These are phyloP conservation scores for Skeletonema grethae DNA, from an alignment of 108 stramenopile species.

Conservation along the genomic window DNA sequence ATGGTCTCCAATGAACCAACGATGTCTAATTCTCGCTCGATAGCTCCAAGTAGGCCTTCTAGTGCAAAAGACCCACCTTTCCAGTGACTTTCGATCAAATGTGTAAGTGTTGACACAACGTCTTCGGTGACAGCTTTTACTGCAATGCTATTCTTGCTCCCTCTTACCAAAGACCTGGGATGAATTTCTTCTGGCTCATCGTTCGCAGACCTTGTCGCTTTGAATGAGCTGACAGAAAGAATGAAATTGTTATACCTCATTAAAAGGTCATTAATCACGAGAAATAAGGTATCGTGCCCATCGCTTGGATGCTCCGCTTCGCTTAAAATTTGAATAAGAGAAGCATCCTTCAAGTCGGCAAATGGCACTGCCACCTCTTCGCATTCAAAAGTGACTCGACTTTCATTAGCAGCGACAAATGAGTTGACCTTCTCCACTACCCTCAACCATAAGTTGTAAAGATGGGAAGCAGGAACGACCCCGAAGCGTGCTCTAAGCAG, in stretches of 20 bases:
- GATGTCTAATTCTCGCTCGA: conserved; percentile 14
- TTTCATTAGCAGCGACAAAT: conserved; percentile 13
- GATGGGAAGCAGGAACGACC: conserved; percentile 4
- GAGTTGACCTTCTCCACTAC: conserved; percentile 19
- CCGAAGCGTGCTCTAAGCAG: conserved; percentile 22
- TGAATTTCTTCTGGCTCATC: conserved; percentile 19
- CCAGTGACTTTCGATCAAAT: conserved; percentile 28
- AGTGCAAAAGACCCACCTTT: conserved; percentile 7
- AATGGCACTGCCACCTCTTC: conserved; percentile 24
- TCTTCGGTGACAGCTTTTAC: not conserved
- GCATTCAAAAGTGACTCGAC: conserved; percentile 16
- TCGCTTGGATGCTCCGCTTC: conserved; percentile 22
- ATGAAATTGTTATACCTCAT: conserved; percentile 29
- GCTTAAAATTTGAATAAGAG: conserved; percentile 21
- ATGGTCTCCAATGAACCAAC: conserved; percentile 12
- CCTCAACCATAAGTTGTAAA: conserved; percentile 17
- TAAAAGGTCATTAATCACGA: conserved; percentile 28
- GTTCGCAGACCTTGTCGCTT: not conserved
- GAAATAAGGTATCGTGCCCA: conserved; percentile 27
- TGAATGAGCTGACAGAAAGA: conserved; percentile 5
- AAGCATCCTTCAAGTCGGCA: not conserved
- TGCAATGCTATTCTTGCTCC: conserved; percentile 6
- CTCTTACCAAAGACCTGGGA: conserved; percentile 18
- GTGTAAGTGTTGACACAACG: not conserved
- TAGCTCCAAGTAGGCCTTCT: conserved; percentile 6